A percentile compares a stretch with the other conserved stretches of the same genome.
Evolutionary conservation across 192 early-diverging fungal genomes (phyloP).

Genomic region (Mortierella hygrophila): DNA sequence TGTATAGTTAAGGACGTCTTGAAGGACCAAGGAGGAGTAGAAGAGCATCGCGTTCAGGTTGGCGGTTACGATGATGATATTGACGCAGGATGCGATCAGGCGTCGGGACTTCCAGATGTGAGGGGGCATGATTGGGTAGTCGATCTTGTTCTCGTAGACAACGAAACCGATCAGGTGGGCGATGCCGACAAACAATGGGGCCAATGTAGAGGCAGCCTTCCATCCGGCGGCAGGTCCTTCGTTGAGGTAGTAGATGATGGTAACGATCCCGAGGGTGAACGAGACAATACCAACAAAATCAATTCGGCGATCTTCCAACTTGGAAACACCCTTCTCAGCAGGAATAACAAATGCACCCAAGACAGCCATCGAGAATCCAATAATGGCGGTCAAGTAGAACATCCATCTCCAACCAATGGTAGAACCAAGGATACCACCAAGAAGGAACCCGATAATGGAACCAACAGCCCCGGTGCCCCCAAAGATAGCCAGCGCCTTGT

Average conservation of each 20-base stretch:
- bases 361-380: slow-evolving; percentile 23
- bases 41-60: slow-evolving; percentile 28
- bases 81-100: slow-evolving; percentile 8
- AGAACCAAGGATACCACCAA: slow-evolving; percentile 36
- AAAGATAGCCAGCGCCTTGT: slow-evolving; percentile 34
- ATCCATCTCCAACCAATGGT: slow-evolving; percentile 51
- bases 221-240: slow-evolving; percentile 23
- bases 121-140: slow-evolving; percentile 23
- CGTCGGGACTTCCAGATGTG: slow-evolving; percentile 23
- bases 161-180: slow-evolving; percentile 4
- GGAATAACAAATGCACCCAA: slow-evolving; percentile 30
- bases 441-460: slow-evolving; percentile 22
- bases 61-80: slow-evolving; percentile 7
- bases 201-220: slow-evolving; percentile 6
- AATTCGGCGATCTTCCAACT: slow-evolving; percentile 9
- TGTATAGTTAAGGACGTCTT: slow-evolving; percentile 21
- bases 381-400: slow-evolving; percentile 45
- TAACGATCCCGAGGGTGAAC: slow-evolving; percentile 24
- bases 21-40: slow-evolving; percentile 22
- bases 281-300: slow-evolving; percentile 27
- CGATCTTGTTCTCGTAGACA: slow-evolving; percentile 9
- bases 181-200: slow-evolving; percentile 9
- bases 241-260: slow-evolving; percentile 36
- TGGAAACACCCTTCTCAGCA: background rate
- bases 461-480: slow-evolving; percentile 35